Evolutionary conservation across 176 grass and related monocot genomes (phyloP).

Genomic region (bread wheat (Triticum aestivum)): DNA sequence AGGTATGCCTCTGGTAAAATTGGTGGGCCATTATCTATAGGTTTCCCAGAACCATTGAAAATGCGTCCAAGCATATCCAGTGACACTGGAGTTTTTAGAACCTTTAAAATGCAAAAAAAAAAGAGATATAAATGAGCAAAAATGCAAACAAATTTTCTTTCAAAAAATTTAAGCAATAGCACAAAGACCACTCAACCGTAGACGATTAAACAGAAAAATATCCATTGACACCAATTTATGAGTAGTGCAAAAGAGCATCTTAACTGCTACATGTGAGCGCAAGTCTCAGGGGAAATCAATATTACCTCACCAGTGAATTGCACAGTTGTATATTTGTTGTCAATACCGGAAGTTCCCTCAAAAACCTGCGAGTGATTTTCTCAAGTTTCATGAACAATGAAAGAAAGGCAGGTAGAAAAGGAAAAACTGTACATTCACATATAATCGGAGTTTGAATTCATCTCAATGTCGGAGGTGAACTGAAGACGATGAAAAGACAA

Average conservation of each 20-base stretch:
- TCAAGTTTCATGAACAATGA: conserved; percentile 15
- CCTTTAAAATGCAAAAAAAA: background rate
- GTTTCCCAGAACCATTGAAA: conserved; percentile 80
- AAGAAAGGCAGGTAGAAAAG: background rate
- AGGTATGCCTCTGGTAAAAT: conserved; percentile 72
- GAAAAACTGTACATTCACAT: background rate
- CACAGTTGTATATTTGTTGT: conserved; percentile 80
- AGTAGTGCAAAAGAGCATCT: background rate
- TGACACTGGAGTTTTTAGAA: conserved; percentile 69
- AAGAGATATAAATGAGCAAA: background rate
- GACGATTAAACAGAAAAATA: background rate
- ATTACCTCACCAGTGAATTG: conserved; percentile 76
- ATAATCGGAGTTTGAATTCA: background rate
- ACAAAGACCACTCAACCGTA: background rate
- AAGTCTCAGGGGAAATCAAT: background rate
- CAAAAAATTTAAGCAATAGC: background rate
- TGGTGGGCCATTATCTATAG: conserved; percentile 67
- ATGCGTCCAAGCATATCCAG: conserved; percentile 77
- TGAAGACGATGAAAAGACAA: background rate
- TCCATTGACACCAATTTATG: background rate
- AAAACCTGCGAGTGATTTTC: conserved; percentile 50
- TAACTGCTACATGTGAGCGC: background rate
- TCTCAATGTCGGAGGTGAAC: background rate
- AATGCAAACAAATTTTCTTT: background rate
- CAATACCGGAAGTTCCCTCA: conserved; percentile 78